Evolutionary conservation across 2,329 filamentous ascomycete species (phyloP), one percentile per base, ranked within the genome.

Genomic region (Alternaria metachromatica): DNA sequence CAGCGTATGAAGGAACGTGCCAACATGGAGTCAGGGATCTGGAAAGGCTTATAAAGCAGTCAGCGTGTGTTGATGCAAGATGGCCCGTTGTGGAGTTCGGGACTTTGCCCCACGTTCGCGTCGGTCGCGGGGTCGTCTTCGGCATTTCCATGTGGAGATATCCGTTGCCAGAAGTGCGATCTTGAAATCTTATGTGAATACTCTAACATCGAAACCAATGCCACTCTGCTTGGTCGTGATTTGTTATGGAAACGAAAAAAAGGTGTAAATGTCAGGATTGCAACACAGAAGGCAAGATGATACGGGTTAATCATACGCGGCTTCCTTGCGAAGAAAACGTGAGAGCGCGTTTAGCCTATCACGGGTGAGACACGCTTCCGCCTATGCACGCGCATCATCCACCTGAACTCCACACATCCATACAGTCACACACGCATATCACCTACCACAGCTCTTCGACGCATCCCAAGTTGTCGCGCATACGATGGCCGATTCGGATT

Each of bases 401-500:
- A 51, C 20, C 23, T 23, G 20, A 25, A 53, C 13, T 53, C 49
- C 28, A 53, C 49, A 53, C 49, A 33, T 53, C 33, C 49, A 41
- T 53, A 37, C 49, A 41, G 6, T 30, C 49, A 37, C 30, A 25
- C 30, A 21, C 4, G 2, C 15, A 18, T 10, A 41, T 41, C 37
- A 4, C 30, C 49, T n/a, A 41, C 20, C 49, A 23, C 9, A 18
- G n/a, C 5, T 41, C 37, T 6, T 41, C 2, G 37, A 41, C 37
- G 2, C 2, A 41, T 0, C 4, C 15, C 50, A 28, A 28, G 37
- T 18, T 43, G 26, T 21, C 50, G 58, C 56, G 33, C 51, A 44
- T 43, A 54, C 28, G n/a, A 92, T 92, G 90, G 88, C 89, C 60
- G 90, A 92, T 80, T 92, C 90, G 18, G 90, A 92, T 75, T 90